A percentile compares a stretch with the other conserved stretches of the same genome.
Conservation (phyloP, 2,329 filamentous ascomycete species). For the Periglandula ipomoeae region DNA sequence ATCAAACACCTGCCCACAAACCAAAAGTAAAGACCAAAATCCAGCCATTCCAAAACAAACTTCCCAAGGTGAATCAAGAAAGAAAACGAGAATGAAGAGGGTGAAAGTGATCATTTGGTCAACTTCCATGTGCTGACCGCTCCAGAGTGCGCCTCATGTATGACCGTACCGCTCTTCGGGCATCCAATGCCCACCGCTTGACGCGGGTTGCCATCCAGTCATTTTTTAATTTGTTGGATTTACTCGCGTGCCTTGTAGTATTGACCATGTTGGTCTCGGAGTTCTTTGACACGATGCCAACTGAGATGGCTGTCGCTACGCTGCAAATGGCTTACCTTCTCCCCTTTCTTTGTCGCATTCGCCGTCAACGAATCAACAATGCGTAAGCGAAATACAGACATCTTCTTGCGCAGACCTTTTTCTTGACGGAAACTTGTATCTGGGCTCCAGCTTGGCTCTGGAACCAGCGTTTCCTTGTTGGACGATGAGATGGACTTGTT, state of each 20-base stretch:
- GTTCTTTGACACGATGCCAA: constrained; percentile 2
- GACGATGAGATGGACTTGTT: constrained; percentile 8
- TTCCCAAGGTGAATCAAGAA: constrained; percentile 5
- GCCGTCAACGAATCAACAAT: constrained; percentile 10
- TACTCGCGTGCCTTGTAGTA: constrained; percentile 1
- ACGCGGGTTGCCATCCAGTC: constrained; percentile 19
- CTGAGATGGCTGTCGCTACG: constrained; percentile 5
- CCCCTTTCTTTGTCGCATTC: constrained; percentile 9
- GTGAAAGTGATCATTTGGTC: constrained; percentile 1
- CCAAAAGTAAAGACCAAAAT: background rate
- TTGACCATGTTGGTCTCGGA: constrained; percentile 3
- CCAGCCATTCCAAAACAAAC: constrained; percentile 1
- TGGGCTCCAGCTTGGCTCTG: constrained; percentile 9
- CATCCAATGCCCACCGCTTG: constrained; percentile 25
- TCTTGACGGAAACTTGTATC: constrained; percentile 1
- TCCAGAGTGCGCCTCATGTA: constrained; percentile 24
- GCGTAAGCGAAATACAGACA: constrained; percentile 21
- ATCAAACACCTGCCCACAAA: background rate
- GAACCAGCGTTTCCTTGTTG: constrained; percentile 7
- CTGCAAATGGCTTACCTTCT: constrained; percentile 5
- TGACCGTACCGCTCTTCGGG: constrained; percentile 22
- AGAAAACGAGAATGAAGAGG: background rate
- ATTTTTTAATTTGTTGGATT: constrained; percentile 6
- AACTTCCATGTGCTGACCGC: constrained; percentile 17
- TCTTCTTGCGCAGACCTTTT: constrained; percentile 18